Evolutionary conservation across 495 filamentous ascomycete species (phyloP).

Genomic region (Xylaria venustula): DNA sequence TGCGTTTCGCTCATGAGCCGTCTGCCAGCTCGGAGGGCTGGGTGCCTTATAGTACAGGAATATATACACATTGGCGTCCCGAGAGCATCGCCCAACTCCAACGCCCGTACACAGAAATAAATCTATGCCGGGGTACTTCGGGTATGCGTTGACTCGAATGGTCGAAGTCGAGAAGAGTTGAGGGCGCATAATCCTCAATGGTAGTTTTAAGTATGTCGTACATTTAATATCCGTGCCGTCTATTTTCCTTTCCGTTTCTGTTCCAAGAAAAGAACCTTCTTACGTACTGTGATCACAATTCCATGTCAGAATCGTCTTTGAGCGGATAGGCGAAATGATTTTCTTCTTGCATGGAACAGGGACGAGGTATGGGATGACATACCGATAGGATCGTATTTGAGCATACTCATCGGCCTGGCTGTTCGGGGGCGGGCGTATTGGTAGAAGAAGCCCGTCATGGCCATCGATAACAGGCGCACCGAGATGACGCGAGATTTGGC

Average conservation of each 20-base stretch:
- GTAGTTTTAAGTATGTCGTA: conserved; percentile 11
- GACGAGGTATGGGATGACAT: too few species aligned
- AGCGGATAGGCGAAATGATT: too few species aligned
- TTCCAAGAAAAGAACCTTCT: conserved; percentile 90
- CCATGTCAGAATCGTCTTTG: conserved; percentile 1
- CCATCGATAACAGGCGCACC: conserved; percentile 97
- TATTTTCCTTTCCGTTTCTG: conserved; percentile 62
- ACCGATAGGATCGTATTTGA: conserved; percentile 99
- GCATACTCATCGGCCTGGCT: conserved; percentile 85
- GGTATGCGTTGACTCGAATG: not conserved
- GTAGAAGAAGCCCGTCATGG: conserved; percentile 95
- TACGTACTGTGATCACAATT: conserved; percentile 55
- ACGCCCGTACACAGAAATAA: not conserved
- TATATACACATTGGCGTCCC: conserved; percentile 7
- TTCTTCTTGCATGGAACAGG: too few species aligned
- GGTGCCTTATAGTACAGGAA: conserved; percentile 12
- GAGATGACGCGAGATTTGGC: conserved; percentile 89
- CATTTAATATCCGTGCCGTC: not conserved
- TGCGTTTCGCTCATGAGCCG: not conserved
- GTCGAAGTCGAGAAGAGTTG: not conserved
- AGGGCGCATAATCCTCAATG: not conserved
- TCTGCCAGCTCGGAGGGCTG: not conserved
- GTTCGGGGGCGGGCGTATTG: conserved; percentile 79
- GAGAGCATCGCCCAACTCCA: not conserved
- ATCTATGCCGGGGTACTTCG: not conserved